Base-by-base conservation (phyloP, 2,329 filamentous ascomycete species). In the Pseudogymnoascus sp. region DNA sequence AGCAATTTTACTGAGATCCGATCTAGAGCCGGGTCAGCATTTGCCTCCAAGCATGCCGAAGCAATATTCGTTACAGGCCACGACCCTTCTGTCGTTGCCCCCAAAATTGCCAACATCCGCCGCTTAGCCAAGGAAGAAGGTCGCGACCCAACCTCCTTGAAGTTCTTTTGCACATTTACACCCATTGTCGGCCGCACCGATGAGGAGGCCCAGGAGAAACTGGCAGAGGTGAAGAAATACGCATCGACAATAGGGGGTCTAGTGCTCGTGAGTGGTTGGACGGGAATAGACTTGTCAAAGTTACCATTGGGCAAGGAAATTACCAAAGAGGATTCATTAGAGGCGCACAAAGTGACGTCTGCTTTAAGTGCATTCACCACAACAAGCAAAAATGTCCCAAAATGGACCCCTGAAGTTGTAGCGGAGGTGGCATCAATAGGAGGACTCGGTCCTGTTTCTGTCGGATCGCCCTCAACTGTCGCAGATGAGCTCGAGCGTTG, bases 241-340 rank as follows among this genome's bases (percentile, higher is more conserved):
- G 88, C 85, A 0, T 82, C 80, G 0, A 79, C 82, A 33, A 88
- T 87, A 65, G 88, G 88, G 1, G 88, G 87, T 0, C 72, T 90
- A 61, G 85, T 87, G 0, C 74, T 90, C 11, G 90, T 91, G 66
- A 86, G 86, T 23, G 88, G 88, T 1, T 91, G 87, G 87, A 90
- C 88, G 0, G 88, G 85, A 0, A 85, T 88, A 35, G 83, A 88
- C 70, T 75, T 88, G 15, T 83, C 80, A 3, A 77, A 78, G 67
- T 78, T 86, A 44, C 82, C 83, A 0, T 69, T 86, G 0, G 84
- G 87, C 65, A 78, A 86, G 66, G 82, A 83, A 15, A 76, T 88
- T 65, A 82, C 78, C 0, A 78, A 78, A 0, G 80, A 77, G 2
- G 81, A 86, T 65, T 83, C 82, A 0, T 74, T 76, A 2, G 83